Evolutionary conservation across 2,329 filamentous ascomycete species (phyloP).

Genomic region (Trichoderma arundinaceum): DNA sequence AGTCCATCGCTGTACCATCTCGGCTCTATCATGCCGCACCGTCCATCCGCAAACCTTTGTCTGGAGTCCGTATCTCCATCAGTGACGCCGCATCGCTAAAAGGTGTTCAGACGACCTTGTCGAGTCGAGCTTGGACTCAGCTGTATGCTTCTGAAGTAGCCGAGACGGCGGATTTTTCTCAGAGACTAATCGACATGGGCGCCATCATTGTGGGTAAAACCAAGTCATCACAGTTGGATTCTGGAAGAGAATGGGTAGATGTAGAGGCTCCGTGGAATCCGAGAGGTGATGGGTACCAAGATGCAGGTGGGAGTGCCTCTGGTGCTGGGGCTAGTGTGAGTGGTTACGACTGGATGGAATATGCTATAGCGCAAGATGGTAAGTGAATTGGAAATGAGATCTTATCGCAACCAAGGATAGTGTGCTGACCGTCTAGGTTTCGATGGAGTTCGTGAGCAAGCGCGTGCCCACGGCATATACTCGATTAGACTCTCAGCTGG

Average conservation of each 20-base stretch:
- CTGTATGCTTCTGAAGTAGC: constrained; percentile 54
- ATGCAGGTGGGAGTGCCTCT: constrained; percentile 43
- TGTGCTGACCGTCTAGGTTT: constrained; percentile 29
- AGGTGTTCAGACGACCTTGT: constrained; percentile 62
- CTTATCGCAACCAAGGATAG: background rate
- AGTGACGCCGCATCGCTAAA: constrained; percentile 44
- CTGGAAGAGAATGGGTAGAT: constrained; percentile 51
- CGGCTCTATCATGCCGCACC: constrained; percentile 44
- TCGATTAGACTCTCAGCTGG: constrained; percentile 38
- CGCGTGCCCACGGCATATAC: constrained; percentile 41
- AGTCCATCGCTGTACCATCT: constrained; percentile 48
- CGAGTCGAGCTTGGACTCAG: constrained; percentile 63
- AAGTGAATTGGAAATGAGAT: constrained; percentile 28
- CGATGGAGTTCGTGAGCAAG: constrained; percentile 35
- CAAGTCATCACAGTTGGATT: constrained; percentile 55
- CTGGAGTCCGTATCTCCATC: constrained; percentile 46
- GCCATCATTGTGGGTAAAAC: constrained; percentile 62
- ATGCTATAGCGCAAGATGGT: constrained; percentile 48
- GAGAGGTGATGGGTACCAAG: constrained; percentile 55
- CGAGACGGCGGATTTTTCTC: constrained; percentile 56
- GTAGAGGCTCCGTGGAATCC: constrained; percentile 51
- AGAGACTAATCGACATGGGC: constrained; percentile 64
- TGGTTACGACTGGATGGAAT: constrained; percentile 51
- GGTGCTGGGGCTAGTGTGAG: constrained; percentile 49
- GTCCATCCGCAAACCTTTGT: constrained; percentile 43